These are phyloP conservation scores for Rhizopus delemar DNA, from an alignment of 371 early-diverging fungal genomes.

Conservation along the genomic window DNA sequence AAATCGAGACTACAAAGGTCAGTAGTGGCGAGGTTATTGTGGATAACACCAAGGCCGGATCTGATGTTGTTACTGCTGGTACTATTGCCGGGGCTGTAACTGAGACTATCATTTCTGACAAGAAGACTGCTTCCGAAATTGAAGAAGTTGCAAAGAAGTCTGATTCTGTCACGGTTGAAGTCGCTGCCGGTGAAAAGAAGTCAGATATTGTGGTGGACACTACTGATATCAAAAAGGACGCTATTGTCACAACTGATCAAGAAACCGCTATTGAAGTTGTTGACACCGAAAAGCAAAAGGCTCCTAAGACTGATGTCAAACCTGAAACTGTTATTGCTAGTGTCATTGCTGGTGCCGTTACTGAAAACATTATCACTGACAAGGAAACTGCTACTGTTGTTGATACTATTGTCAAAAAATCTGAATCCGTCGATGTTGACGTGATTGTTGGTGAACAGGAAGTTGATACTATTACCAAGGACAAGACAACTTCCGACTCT, in stretches of 20 bases:
- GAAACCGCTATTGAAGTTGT: background rate
- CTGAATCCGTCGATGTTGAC: background rate
- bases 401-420: background rate
- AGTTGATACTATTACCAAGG: background rate
- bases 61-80: slow-evolving; percentile 3
- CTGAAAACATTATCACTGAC: slow-evolving; percentile 4
- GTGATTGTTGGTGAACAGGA: background rate
- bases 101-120: slow-evolving; percentile 1
- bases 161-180: background rate
- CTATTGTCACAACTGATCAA: background rate
- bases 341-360: background rate
- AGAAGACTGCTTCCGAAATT: slow-evolving; percentile 1
- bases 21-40: background rate
- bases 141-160: background rate
- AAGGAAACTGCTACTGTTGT: background rate
- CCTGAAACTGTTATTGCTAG: slow-evolving; percentile 4
- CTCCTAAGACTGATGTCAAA: background rate
- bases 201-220: background rate
- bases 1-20: background rate
- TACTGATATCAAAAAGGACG: background rate
- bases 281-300: background rate
- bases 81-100: background rate
- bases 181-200: slow-evolving; percentile 1
- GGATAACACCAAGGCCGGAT: background rate
- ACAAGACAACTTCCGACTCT: slow-evolving; percentile 3